phyloP scores from a whole-genome alignment of 192 early-diverging fungal genomes.

The Nowakowskiella sp. region DNA sequence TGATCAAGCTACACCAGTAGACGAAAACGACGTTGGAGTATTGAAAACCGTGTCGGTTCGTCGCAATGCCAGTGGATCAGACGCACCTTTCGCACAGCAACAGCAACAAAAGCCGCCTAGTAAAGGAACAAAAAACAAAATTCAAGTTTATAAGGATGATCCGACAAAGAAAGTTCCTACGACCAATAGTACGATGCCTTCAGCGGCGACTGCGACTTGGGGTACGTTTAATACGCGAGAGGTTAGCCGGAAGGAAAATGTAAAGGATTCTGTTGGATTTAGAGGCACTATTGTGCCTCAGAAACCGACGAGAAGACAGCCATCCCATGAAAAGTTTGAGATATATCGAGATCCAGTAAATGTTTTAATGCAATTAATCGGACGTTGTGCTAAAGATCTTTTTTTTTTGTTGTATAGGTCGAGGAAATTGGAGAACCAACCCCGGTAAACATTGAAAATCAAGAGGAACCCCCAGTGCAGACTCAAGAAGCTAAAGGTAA shows the following conservation, averaged over 20 bases:
- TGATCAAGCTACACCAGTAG: conserved; percentile 3
- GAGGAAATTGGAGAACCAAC: too few relatives aligned
- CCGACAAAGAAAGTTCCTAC: not conserved
- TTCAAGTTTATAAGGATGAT: too few relatives aligned
- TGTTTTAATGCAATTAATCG: too few relatives aligned
- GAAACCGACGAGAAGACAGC: conserved; percentile 5
- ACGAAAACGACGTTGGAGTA: not conserved
- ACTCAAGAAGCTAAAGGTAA: too few relatives aligned
- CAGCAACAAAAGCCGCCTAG: conserved; percentile 7
- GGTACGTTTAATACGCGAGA: conserved; percentile 49
- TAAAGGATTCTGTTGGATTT: conserved; percentile 51
- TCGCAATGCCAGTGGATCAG: conserved; percentile 4
- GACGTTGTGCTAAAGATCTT: too few relatives aligned
- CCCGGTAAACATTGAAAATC: too few relatives aligned
- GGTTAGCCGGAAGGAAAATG: conserved; percentile 63
- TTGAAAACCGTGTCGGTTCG: conserved; percentile 12
- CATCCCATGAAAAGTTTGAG: too few relatives aligned
- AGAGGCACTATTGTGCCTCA: conserved; percentile 51
- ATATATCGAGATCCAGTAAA: too few relatives aligned
- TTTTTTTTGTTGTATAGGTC: too few relatives aligned
- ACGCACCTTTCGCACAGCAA: not conserved
- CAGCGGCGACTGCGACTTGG: conserved; percentile 28
- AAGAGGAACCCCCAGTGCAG: too few relatives aligned
- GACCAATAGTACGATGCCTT: not conserved
- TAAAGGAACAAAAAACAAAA: conserved; percentile 5